Evolutionary conservation across 805 yeast genomes (phyloP).

Genomic region (Schwanniomyces occidentalis): DNA sequence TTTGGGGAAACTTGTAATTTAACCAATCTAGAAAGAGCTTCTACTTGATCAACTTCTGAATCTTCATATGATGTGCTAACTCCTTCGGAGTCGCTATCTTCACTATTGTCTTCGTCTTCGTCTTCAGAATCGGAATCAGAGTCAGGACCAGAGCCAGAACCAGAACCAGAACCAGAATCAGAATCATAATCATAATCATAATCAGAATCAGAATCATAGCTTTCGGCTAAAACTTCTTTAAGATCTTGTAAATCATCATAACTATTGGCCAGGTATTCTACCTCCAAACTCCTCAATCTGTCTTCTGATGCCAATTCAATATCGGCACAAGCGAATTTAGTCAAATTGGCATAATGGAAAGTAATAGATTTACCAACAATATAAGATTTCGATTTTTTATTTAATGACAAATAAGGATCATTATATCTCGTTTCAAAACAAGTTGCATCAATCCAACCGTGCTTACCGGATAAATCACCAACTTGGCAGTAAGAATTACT

Average conservation of each 20-base stretch:
- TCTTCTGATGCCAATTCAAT: constrained; percentile 35
- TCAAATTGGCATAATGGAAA: constrained; percentile 55
- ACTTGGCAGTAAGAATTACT: constrained; percentile 63
- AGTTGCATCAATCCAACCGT: constrained; percentile 69
- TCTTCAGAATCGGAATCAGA: too few relatives aligned
- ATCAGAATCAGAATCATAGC: constrained; percentile 4
- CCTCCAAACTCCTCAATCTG: constrained; percentile 8
- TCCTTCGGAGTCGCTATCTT: too few relatives aligned
- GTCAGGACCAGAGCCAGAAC: too few relatives aligned
- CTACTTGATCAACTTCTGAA: constrained; percentile 6
- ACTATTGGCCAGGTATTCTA: constrained; percentile 7
- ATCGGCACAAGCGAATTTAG: constrained; percentile 64
- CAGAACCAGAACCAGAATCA: too few relatives aligned
- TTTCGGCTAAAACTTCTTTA: constrained; percentile 2
- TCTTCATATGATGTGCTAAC: background rate
- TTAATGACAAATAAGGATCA: constrained; percentile 67
- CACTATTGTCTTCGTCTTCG: background rate
- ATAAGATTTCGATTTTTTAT: constrained; percentile 54
- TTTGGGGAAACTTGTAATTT: too few relatives aligned
- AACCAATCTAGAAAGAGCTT: too few relatives aligned
- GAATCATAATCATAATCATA: background rate
- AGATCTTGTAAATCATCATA: constrained; percentile 5
- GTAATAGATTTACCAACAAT: constrained; percentile 59
- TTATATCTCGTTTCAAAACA: constrained; percentile 63
- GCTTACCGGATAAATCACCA: constrained; percentile 79